Percentiles rank a stretch among this genome's conserved stretches.
Conservation (phyloP, 805 yeast genomes). For the Hanseniaspora meyeri region DNA sequence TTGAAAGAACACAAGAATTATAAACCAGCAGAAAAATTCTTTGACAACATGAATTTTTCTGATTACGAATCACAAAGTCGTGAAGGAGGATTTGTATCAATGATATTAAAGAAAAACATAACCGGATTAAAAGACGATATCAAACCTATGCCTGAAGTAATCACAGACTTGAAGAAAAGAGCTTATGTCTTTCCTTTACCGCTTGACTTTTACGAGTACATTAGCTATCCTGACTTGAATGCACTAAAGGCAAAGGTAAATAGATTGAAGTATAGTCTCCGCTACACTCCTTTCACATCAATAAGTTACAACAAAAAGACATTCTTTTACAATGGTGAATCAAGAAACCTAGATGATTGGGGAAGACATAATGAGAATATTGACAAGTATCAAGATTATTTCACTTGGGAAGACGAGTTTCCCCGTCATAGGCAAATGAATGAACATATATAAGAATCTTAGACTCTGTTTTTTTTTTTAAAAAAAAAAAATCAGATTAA, state of each 20-base stretch:
- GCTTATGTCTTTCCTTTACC: slow-evolving; percentile 10
- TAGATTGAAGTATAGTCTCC: slow-evolving; percentile 8
- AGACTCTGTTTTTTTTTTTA: not conserved
- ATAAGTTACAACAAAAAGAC: slow-evolving; percentile 1
- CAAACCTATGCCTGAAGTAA: not conserved
- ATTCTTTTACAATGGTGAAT: slow-evolving; percentile 1
- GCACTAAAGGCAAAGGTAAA: slow-evolving; percentile 1
- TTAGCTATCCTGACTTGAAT: not conserved
- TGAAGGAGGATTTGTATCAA: not conserved
- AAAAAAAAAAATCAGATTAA: not conserved
- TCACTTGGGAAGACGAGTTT: slow-evolving; percentile 12
- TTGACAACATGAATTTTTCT: not conserved
- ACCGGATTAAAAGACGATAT: not conserved
- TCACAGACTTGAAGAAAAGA: not conserved
- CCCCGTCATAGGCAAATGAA: not conserved
- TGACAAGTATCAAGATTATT: not conserved
- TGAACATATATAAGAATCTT: not conserved
- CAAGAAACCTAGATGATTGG: slow-evolving; percentile 11
- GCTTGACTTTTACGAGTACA: slow-evolving; percentile 8
- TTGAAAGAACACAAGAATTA: slow-evolving; percentile 5
- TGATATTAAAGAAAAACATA: slow-evolving; percentile 5
- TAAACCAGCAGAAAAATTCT: not conserved
- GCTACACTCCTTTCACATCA: slow-evolving; percentile 4
- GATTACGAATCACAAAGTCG: not conserved
- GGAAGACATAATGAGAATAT: slow-evolving; percentile 11